phyloP scores from a whole-genome alignment of 2,329 filamentous ascomycete genomes.

The Cercospora sp. region DNA sequence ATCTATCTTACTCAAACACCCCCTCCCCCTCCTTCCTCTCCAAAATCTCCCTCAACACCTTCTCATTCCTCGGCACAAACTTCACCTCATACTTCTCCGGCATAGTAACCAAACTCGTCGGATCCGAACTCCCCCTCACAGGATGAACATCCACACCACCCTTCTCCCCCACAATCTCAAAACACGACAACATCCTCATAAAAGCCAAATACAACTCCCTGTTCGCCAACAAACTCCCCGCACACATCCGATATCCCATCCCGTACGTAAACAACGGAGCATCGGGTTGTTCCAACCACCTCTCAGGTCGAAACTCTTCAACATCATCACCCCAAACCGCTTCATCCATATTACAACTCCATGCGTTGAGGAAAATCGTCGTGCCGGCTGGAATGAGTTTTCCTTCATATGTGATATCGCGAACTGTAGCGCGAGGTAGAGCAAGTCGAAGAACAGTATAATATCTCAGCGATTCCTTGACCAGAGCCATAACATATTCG shows the following conservation, averaged over 20 bases:
- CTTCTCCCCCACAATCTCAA: constrained; percentile 55
- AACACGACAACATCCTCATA: constrained; percentile 62
- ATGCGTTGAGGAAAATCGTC: constrained; percentile 65
- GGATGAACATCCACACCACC: constrained; percentile 60
- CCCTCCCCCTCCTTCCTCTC: constrained; percentile 26
- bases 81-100: constrained; percentile 54
- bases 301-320: constrained; percentile 59
- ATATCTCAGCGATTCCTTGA: constrained; percentile 62
- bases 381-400: constrained; percentile 62
- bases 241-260: constrained; percentile 67
- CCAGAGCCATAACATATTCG: constrained; percentile 62
- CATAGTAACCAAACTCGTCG: constrained; percentile 62
- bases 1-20: constrained; percentile 10
- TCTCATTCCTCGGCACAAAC: constrained; percentile 43
- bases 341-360: constrained; percentile 64
- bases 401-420: constrained; percentile 59
- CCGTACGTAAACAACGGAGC: constrained; percentile 66
- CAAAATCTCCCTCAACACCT: constrained; percentile 19
- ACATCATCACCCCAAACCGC: constrained; percentile 45
- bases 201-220: constrained; percentile 65
- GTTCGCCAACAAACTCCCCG: constrained; percentile 65
- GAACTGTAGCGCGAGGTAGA: constrained; percentile 62
- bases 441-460: constrained; percentile 64
- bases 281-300: constrained; percentile 63
- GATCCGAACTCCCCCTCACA: constrained; percentile 57